Evolutionary conservation across 108 stramenopile species (phyloP).

Genomic region (Fistulifera solaris): DNA sequence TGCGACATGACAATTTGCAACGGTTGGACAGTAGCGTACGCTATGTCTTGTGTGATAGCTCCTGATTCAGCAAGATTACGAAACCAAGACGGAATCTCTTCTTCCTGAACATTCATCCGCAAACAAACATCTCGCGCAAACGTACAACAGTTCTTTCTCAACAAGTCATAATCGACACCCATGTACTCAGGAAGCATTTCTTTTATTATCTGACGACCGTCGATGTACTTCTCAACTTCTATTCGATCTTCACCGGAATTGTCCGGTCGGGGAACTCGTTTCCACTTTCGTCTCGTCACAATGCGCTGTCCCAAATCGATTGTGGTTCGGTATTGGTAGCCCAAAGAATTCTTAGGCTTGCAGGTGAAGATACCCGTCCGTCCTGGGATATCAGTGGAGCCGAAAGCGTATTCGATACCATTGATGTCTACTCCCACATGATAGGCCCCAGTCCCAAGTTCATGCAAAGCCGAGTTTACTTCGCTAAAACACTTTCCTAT

Average conservation of each 20-base stretch:
- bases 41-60: constrained; percentile 58
- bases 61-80: constrained; percentile 57
- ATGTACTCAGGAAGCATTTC: constrained; percentile 65
- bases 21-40: constrained; percentile 16
- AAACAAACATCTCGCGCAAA: constrained; percentile 73
- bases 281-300: constrained; percentile 18
- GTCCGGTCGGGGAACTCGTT: constrained; percentile 6
- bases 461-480: constrained; percentile 57
- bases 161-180: constrained; percentile 67
- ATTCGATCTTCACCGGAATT: constrained; percentile 15
- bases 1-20: constrained; percentile 8
- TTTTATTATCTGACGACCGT: constrained; percentile 48
- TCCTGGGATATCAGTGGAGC: constrained; percentile 50
- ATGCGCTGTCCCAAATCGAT: constrained; percentile 58
- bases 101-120: constrained; percentile 54
- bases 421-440: constrained; percentile 78
- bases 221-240: constrained; percentile 34
- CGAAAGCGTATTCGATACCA: constrained; percentile 74
- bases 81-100: constrained; percentile 79
- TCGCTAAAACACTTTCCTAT: constrained; percentile 61
- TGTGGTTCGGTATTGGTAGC: constrained; percentile 63
- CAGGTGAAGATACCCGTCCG: constrained; percentile 76
- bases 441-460: constrained; percentile 72
- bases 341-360: constrained; percentile 55
- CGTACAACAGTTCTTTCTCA: constrained; percentile 79